Evolutionary conservation across 2,329 filamentous ascomycete species (phyloP), one percentile per base, ranked within the genome.

Genomic region (Aspergillus chevalieri): DNA sequence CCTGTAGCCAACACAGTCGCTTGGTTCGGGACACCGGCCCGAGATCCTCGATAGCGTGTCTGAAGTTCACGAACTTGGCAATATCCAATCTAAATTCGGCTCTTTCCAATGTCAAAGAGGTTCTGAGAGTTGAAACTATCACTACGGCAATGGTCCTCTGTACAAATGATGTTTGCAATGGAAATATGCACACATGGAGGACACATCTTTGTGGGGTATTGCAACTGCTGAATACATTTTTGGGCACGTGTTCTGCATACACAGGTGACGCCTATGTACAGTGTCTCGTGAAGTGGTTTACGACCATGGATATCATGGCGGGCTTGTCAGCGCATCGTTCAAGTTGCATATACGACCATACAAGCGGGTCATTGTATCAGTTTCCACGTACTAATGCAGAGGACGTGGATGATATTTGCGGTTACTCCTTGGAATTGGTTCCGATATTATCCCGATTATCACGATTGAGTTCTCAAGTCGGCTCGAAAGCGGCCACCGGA

Each of bases 151-250:
- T 66, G 56, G 52, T 58, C 2, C 44, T 66, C 6, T 66, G 63
- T 46, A 66, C 62, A 2, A 65, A 63, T 47, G 64, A 66, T 56
- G 62, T 66, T n/a, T 65, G 63, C 26, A 64, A 65, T 49, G 64
- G 64, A 1, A 60, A 65, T 30, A 57, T 61, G 51, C 50, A 59
- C 9, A 49, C 57, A 24, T 64, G 62, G 59, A 46, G 54, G 6
- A 57, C 55, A 6, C 63, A 65, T 51, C 52, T 65, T n/a, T 47
- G 45, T 7, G 63, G 63, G 1, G 59, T 63, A 1, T 53, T 57
- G 47, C 60, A 57, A 21, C 51, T 65, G 15, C 45, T 65, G 4
- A 44, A 42, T 44, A 47, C 53, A 4, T 51, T 61, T 6, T 28
- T 62, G n/a, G 46, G 48, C 5, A 28, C 26, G 10, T 28, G 4